Conservation (phyloP, 129 eudicot genomes). For the Flaveria sonorensis region DNA sequence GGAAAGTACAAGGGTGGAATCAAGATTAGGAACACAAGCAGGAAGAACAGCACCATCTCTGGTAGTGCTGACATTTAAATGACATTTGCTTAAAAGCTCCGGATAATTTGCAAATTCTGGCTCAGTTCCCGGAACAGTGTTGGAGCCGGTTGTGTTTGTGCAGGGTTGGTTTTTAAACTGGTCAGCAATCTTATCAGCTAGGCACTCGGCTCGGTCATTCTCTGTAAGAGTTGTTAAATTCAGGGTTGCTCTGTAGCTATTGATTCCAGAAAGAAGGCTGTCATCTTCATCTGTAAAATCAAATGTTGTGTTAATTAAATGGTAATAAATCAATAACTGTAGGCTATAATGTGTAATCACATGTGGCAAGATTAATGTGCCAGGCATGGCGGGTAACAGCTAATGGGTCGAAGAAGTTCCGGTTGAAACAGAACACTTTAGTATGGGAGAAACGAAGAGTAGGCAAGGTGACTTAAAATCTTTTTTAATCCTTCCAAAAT, state of each 20-base stretch:
- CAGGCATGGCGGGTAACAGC: not conserved
- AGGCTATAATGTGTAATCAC: not conserved
- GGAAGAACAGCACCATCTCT: slow-evolving; percentile 81
- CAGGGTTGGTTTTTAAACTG: slow-evolving; percentile 71
- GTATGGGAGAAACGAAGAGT: no score
- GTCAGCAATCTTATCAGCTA: slow-evolving; percentile 72
- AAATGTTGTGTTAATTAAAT: not conserved
- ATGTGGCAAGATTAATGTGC: not conserved
- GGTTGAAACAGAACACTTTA: no score
- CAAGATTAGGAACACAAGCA: slow-evolving; percentile 84
- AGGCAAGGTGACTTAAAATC: no score
- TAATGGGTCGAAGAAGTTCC: no score
- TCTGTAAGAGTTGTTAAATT: slow-evolving; percentile 56
- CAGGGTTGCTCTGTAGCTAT: slow-evolving; percentile 69
- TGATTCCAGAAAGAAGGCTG: slow-evolving; percentile 74
- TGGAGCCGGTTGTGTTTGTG: slow-evolving; percentile 73
- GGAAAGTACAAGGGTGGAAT: slow-evolving; percentile 58
- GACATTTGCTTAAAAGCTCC: slow-evolving; percentile 50
- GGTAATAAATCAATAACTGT: not conserved
- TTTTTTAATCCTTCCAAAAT: no score
- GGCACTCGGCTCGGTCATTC: slow-evolving; percentile 80
- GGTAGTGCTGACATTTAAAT: slow-evolving; percentile 64
- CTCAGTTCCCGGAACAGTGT: slow-evolving; percentile 78
- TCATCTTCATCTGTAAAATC: slow-evolving; percentile 64
- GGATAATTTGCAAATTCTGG: slow-evolving; percentile 59